Evolutionary conservation across 208 protist genomes (phyloP).

Genomic region (Herpetomonas samuelpessoai): DNA sequence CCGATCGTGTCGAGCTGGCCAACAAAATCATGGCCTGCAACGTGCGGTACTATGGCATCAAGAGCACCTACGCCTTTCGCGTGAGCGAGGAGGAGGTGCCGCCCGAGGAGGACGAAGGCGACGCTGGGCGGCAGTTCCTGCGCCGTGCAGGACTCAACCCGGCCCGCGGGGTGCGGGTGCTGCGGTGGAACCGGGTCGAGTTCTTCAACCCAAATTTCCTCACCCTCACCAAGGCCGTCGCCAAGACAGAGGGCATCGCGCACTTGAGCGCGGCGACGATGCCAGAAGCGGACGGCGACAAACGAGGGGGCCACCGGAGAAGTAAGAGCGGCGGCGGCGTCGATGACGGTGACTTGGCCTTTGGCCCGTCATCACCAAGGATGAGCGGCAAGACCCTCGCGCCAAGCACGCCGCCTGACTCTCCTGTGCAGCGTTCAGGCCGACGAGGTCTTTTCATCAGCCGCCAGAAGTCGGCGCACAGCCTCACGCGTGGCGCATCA

Average conservation of each 20-base stretch:
- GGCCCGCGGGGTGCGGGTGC: constrained; percentile 33
- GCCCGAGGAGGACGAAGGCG: constrained; percentile 20
- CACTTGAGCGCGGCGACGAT: constrained; percentile 4
- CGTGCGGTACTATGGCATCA: constrained; percentile 43
- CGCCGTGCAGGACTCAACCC: constrained; percentile 38
- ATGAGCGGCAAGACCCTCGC: background rate
- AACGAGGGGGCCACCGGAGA: background rate
- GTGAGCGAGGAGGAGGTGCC: constrained; percentile 29
- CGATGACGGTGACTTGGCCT: constrained; percentile 8
- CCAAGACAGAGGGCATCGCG: constrained; percentile 34
- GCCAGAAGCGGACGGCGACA: background rate
- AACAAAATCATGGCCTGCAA: constrained; percentile 13
- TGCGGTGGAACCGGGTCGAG: constrained; percentile 68
- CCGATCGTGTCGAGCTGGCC: constrained; percentile 1
- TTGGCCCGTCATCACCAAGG: background rate
- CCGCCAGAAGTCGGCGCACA: background rate
- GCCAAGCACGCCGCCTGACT: too few relatives aligned
- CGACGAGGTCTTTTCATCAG: too few relatives aligned
- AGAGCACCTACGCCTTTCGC: constrained; percentile 50
- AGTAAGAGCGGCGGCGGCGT: constrained; percentile 6
- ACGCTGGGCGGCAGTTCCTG: constrained; percentile 42
- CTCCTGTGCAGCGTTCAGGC: too few relatives aligned
- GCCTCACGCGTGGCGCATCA: too few relatives aligned
- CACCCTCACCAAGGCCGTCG: constrained; percentile 37
- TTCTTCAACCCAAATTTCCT: constrained; percentile 48